Conservation (phyloP, 768 basidiomycete species). For the Tubosaeta sp. region DNA sequence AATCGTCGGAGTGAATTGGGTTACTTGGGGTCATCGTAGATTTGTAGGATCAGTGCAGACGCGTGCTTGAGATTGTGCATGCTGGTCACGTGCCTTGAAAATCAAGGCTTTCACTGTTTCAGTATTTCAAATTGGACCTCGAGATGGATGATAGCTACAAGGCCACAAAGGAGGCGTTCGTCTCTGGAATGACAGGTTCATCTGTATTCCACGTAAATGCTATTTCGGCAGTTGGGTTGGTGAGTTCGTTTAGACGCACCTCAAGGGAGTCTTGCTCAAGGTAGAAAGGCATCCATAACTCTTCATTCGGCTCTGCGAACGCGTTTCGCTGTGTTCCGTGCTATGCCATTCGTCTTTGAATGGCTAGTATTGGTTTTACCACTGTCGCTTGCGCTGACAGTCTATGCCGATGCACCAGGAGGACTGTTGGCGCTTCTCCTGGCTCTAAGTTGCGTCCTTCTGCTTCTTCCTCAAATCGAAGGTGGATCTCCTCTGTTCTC, state of each 20-base stretch:
- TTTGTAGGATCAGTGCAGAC: slow-evolving; percentile 47
- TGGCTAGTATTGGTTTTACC: slow-evolving; percentile 70
- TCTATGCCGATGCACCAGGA: slow-evolving; percentile 58
- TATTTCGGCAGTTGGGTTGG: slow-evolving; percentile 61
- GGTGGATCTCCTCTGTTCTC: slow-evolving; percentile 53
- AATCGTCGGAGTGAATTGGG: slow-evolving; percentile 45
- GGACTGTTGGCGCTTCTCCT: slow-evolving; percentile 48
- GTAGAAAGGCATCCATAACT: slow-evolving; percentile 59
- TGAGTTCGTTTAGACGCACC: slow-evolving; percentile 32
- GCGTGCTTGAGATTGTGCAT: slow-evolving; percentile 1
- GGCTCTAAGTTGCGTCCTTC: slow-evolving; percentile 40
- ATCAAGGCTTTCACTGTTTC: too few species aligned
- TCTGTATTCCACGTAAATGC: slow-evolving; percentile 64
- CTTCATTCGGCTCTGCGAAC: slow-evolving; percentile 60
- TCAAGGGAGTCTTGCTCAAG: slow-evolving; percentile 15
- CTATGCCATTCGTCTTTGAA: slow-evolving; percentile 44
- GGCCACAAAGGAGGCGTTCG: slow-evolving; percentile 75
- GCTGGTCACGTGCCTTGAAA: slow-evolving; percentile 14
- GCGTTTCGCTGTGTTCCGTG: slow-evolving; percentile 38
- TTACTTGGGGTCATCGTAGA: slow-evolving; percentile 41
- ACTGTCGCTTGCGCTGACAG: slow-evolving; percentile 76
- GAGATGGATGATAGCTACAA: slow-evolving; percentile 52
- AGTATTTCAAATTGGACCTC: background rate
- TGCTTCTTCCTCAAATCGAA: slow-evolving; percentile 40
- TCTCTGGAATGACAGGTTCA: slow-evolving; percentile 69